A percentile compares a stretch with the other conserved stretches of the same genome.
Conservation (phyloP, 2,329 filamentous ascomycete species). For the Stylonectria norvegica region DNA sequence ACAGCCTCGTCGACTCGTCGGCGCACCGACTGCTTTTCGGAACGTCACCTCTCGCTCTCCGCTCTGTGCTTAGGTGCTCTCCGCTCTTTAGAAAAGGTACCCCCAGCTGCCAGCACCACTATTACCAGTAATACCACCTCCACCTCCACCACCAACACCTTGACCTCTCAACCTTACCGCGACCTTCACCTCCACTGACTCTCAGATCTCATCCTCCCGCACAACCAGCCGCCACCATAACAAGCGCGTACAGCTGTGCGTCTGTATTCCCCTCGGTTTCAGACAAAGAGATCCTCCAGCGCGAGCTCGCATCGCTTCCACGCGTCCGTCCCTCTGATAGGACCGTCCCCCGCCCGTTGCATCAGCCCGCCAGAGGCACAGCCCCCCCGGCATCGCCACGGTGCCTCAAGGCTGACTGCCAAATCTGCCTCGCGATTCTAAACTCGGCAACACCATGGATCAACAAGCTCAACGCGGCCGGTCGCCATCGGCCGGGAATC, state of each 20-base stretch:
- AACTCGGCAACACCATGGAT: slow-evolving; percentile 39
- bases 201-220: slow-evolving; percentile 7
- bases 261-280: neutral
- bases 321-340: slow-evolving; percentile 29
- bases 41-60: too few relatives aligned
- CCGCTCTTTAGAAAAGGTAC: slow-evolving; percentile 17
- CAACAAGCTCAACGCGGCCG: slow-evolving; percentile 49
- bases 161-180: neutral
- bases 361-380: slow-evolving; percentile 38
- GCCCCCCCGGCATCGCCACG: slow-evolving; percentile 40
- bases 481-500: slow-evolving; percentile 58
- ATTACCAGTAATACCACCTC: slow-evolving; percentile 2
- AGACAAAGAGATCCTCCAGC: too few relatives aligned
- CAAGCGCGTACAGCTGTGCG: neutral
- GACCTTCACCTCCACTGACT: slow-evolving; percentile 2
- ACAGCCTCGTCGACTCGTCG: slow-evolving; percentile 21
- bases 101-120: slow-evolving; percentile 14
- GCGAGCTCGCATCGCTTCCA: slow-evolving; percentile 25
- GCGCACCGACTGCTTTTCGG: slow-evolving; percentile 12
- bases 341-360: slow-evolving; percentile 28
- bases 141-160: slow-evolving; percentile 2
- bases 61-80: slow-evolving; percentile 9
- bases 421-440: slow-evolving; percentile 43
- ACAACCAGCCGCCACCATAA: slow-evolving; percentile 4
- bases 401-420: slow-evolving; percentile 44